Evolutionary conservation across 2,329 filamentous ascomycete species (phyloP).

Genomic region (Sclerotinia borealis): DNA sequence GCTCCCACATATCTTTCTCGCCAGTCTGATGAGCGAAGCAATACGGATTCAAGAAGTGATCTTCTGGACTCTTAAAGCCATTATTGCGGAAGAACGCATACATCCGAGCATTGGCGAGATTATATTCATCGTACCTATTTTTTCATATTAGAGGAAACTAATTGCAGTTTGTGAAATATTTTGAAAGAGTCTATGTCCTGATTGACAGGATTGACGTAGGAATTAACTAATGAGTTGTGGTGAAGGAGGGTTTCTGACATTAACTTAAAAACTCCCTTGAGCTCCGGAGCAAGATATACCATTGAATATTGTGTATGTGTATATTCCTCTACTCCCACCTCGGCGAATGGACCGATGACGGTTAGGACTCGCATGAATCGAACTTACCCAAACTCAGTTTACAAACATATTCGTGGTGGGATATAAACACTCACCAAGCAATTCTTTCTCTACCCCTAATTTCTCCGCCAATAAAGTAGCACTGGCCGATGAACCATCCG

Average conservation of each 20-base stretch:
- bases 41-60: conserved; percentile 26
- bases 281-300: conserved; percentile 18
- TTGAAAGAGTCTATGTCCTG: background rate
- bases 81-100: conserved; percentile 23
- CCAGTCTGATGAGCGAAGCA: conserved; percentile 25
- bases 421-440: conserved; percentile 20
- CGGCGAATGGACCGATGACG: conserved; percentile 18
- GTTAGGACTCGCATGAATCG: conserved; percentile 23
- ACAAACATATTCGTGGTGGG: background rate
- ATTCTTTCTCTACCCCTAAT: conserved; percentile 21
- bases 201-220: conserved; percentile 5
- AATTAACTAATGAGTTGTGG: background rate
- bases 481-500: conserved; percentile 17
- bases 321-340: conserved; percentile 21
- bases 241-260: background rate
- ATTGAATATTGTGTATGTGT: conserved; percentile 23
- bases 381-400: conserved; percentile 14
- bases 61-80: conserved; percentile 22
- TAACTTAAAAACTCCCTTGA: conserved; percentile 19
- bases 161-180: background rate
- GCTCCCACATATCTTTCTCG: conserved; percentile 26
- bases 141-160: background rate
- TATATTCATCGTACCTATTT: conserved; percentile 24
- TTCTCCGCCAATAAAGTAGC: conserved; percentile 20
- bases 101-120: conserved; percentile 18